Conservation (phyloP, 108 stramenopile genomes). For the Stephanodiscus triporus region DNA sequence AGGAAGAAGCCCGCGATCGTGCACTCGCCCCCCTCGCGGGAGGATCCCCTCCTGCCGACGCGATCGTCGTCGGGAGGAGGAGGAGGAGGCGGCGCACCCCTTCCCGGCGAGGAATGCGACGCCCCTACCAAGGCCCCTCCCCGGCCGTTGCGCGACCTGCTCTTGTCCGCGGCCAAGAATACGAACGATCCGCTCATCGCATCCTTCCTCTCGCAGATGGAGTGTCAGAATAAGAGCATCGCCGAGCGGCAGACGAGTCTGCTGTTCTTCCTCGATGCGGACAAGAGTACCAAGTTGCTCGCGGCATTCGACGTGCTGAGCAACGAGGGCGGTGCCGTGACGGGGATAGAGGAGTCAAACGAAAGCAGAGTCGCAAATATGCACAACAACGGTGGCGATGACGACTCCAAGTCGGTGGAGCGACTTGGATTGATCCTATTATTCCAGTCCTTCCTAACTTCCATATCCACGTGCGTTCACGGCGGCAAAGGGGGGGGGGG, state of each 20-base stretch:
- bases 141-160: conserved; percentile 43
- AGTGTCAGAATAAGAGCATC: conserved; percentile 24
- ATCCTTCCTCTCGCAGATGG: conserved; percentile 53
- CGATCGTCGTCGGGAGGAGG: conserved; percentile 3
- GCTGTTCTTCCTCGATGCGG: conserved; percentile 67
- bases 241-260: conserved; percentile 58
- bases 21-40: conserved; percentile 18
- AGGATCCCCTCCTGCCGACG: neutral
- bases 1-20: conserved; percentile 13
- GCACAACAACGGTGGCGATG: conserved; percentile 19
- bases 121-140: conserved; percentile 1
- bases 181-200: conserved; percentile 50
- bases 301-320: conserved; percentile 60
- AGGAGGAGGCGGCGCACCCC: neutral
- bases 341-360: neutral
- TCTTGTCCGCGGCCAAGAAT: conserved; percentile 54
- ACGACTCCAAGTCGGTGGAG: conserved; percentile 30
- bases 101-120: neutral
- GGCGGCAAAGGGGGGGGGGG: conserved; percentile 9
- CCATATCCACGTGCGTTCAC: conserved; percentile 72
- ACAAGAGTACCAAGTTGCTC: conserved; percentile 61
- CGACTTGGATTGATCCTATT: conserved; percentile 51
- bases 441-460: conserved; percentile 68
- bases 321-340: neutral
- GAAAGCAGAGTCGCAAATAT: neutral